A percentile compares a stretch with the other conserved stretches of the same genome.
Evolutionary conservation across 163 green algal genomes (phyloP).

Genomic region (Volvox carteri): DNA sequence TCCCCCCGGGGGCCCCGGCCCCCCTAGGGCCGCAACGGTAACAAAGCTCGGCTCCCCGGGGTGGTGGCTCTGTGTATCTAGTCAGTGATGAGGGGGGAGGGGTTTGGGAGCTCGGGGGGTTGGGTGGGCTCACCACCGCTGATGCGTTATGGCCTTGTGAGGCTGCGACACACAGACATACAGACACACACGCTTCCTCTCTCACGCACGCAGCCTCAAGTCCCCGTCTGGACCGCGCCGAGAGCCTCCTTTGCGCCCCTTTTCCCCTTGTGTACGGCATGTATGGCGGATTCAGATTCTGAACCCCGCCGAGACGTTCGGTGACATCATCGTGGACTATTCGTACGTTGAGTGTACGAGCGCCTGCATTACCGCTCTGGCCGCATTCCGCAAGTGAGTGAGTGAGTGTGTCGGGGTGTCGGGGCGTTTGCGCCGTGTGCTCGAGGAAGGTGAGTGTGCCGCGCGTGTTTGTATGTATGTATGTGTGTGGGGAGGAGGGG

Average conservation of each 20-base stretch:
- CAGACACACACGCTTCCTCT: not conserved
- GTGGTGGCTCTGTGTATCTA: no score
- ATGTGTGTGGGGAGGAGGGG: not conserved
- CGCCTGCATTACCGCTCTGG: conserved; percentile 94
- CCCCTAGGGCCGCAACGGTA: no score
- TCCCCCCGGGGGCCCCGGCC: no score
- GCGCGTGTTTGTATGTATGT: not conserved
- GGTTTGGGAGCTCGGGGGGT: no score
- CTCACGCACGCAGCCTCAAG: not conserved
- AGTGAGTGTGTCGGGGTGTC: no score
- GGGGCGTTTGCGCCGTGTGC: no score
- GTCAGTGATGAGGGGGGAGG: no score
- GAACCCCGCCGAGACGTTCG: conserved; percentile 95
- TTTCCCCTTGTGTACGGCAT: not conserved
- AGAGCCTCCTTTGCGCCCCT: no score
- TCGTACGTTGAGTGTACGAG: conserved; percentile 97
- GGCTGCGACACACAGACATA: not conserved
- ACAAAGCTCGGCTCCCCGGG: no score
- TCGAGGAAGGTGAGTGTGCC: not conserved
- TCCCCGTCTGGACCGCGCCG: no score
- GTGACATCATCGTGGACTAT: conserved; percentile 99
- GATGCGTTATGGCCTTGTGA: no score
- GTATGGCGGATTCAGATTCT: conserved; percentile 61
- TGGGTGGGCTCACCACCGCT: no score
- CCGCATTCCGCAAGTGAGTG: conserved; percentile 73